Base-by-base conservation (phyloP, 225 moss, liverwort and hornwort species). In the Pleurozium schreberi region DNA sequence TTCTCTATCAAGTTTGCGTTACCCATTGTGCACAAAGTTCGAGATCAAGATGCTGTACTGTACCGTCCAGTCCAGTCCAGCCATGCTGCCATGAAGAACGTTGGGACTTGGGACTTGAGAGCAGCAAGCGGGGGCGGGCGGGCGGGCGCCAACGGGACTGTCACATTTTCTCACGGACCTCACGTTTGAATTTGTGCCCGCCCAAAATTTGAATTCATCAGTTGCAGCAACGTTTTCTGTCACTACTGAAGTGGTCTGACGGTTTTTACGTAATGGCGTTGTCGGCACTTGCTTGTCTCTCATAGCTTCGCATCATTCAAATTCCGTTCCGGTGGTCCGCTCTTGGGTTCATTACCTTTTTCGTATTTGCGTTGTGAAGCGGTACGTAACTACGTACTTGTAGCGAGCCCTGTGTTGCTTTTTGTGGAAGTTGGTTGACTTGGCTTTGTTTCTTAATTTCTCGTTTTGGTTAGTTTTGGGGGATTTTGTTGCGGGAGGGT, bases 191-290 rank as follows among this genome's bases (percentile, higher is more conserved):
- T 15, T 40, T 42, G 69, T 53, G 69, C 84, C 85, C 84, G 64
- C 90, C 78, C 90, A 75, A 89, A 91, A 79, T 93, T 93, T 93
- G 91, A 93, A 91, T 84, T 61, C 33, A 12, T 12, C 18, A 55
- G 12, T 19, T 47, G 67, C 89, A 59, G 74, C 60, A 89, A 89
- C 90, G 90, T 85, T 47, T 85, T 59, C 69, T 90, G 85, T 77
- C 89, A 7, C 36, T n/a, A 57, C 57, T n/a, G n/a, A 67, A 57
- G 70, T 58, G 63, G 7, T 74, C 85, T 87, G 89, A 85, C 82
- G 38, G 38, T 42, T 52, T 73, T n/a, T 11, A 34, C 65, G 88
- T 71, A 82, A 85, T 91, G 89, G 21, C 74, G 65, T 78, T 93
- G 92, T 89, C 91, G 91, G 89, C 85, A 89, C 66, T 53, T 33